Conservation (phyloP, 2,329 filamentous ascomycete species). For the Monilinia polystroma region DNA sequence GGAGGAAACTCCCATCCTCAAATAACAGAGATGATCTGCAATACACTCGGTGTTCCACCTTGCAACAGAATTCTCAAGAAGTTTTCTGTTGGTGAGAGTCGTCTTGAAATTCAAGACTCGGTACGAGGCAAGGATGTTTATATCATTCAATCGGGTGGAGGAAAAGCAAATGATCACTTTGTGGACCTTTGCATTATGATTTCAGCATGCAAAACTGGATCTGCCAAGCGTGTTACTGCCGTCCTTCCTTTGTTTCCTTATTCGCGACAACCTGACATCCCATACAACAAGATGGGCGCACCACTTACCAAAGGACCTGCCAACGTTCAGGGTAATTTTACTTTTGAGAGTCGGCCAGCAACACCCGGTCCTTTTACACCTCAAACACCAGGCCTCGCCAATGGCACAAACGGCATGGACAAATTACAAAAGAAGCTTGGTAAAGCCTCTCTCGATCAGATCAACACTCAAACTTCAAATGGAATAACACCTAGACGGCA, state of each 20-base stretch:
- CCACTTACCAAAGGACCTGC: constrained; percentile 71
- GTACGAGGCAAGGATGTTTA: constrained; percentile 98
- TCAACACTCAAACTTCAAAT: constrained; percentile 43
- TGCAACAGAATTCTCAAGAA: constrained; percentile 83
- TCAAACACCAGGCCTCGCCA: constrained; percentile 60
- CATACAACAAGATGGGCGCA: constrained; percentile 93
- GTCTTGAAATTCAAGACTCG: constrained; percentile 93
- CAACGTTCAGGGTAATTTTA: constrained; percentile 61
- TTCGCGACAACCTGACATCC: constrained; percentile 91
- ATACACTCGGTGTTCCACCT: constrained; percentile 80
- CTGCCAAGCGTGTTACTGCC: constrained; percentile 87
- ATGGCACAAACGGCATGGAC: constrained; percentile 61
- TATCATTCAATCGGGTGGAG: constrained; percentile 92
- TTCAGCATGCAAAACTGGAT: constrained; percentile 94
- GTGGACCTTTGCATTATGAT: constrained; percentile 98
- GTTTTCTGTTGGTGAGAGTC: constrained; percentile 92
- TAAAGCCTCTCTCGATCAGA: constrained; percentile 62
- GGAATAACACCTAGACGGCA: constrained; percentile 41
- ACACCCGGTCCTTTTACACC: constrained; percentile 74
- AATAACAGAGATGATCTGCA: constrained; percentile 83
- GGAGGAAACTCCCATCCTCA: constrained; percentile 90
- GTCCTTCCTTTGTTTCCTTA: constrained; percentile 96
- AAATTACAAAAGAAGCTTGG: constrained; percentile 70
- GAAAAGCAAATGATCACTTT: constrained; percentile 92
- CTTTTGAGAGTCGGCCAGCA: constrained; percentile 87